Evolutionary conservation across 768 basidiomycete species (phyloP).

Genomic region (Panaeolus cyanescens): DNA sequence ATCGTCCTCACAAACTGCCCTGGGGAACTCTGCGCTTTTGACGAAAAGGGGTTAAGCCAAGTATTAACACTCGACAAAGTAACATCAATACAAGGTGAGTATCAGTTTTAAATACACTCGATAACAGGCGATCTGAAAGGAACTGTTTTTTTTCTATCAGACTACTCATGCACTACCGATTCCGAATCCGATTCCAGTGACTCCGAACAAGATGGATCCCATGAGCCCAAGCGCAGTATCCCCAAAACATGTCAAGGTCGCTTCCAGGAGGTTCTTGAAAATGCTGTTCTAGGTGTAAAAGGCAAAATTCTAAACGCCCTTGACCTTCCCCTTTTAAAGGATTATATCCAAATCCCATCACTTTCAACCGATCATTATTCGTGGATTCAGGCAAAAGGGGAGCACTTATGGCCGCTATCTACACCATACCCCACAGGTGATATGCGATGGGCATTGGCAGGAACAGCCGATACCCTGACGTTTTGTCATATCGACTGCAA

Average conservation of each 20-base stretch:
- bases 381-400: conserved; percentile 11
- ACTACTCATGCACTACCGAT: too few relatives aligned
- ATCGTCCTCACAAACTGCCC: not conserved
- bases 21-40: not conserved
- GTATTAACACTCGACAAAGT: not conserved
- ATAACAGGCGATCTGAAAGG: too few relatives aligned
- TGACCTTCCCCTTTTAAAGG: conserved; percentile 7
- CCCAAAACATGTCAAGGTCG: not conserved
- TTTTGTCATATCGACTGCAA: conserved; percentile 10
- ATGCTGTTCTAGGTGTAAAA: not conserved
- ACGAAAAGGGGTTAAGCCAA: not conserved
- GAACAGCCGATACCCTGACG: conserved; percentile 2
- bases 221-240: not conserved
- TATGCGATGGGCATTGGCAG: conserved; percentile 8
- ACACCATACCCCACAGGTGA: conserved; percentile 6
- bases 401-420: not conserved
- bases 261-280: not conserved
- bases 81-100: not conserved
- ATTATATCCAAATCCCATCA: not conserved
- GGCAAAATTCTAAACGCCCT: conserved; percentile 14
- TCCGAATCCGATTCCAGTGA: too few relatives aligned
- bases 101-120: not conserved
- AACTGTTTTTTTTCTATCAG: too few relatives aligned
- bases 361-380: conserved; percentile 11
- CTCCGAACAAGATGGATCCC: too few relatives aligned